A percentile compares a stretch with the other conserved stretches of the same genome.
phyloP scores from a whole-genome alignment of 306 rosid species.

The Geum urbanum region DNA sequence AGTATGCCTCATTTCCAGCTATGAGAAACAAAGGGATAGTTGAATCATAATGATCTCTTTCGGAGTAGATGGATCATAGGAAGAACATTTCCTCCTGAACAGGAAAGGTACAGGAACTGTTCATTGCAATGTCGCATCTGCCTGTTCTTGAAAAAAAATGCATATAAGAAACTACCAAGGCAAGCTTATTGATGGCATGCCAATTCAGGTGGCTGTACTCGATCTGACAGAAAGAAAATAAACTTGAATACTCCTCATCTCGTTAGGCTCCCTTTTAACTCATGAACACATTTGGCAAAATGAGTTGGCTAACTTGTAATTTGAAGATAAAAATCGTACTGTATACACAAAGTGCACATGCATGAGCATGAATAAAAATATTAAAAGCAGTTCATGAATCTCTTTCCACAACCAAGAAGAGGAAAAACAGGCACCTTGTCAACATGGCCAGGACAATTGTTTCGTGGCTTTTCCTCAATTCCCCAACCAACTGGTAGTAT shows the following conservation, averaged over 20 bases:
- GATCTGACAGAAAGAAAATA: no score
- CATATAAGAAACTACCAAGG: not conserved
- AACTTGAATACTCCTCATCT: no score
- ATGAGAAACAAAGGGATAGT: not conserved
- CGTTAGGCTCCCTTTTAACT: no score
- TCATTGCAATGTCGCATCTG: not conserved
- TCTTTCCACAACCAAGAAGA: no score
- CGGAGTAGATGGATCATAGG: not conserved
- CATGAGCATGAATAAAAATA: no score
- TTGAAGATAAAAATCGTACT: no score
- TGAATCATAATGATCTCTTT: not conserved
- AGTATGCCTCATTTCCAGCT: not conserved
- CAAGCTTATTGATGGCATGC: not conserved
- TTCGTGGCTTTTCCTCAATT: constrained; percentile 31
- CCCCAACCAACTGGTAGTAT: constrained; percentile 40
- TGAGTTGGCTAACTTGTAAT: no score
- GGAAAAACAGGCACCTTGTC: constrained; percentile 30
- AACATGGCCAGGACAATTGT: not conserved
- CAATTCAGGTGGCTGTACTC: not conserved
- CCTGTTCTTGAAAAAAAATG: no score
- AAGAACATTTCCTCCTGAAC: not conserved
- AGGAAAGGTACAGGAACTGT: not conserved
- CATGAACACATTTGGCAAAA: no score
- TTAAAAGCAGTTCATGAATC: no score
- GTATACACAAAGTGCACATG: no score